Base-by-base conservation (phyloP, 495 filamentous ascomycete genomes). In the Xylaria cubensis region DNA sequence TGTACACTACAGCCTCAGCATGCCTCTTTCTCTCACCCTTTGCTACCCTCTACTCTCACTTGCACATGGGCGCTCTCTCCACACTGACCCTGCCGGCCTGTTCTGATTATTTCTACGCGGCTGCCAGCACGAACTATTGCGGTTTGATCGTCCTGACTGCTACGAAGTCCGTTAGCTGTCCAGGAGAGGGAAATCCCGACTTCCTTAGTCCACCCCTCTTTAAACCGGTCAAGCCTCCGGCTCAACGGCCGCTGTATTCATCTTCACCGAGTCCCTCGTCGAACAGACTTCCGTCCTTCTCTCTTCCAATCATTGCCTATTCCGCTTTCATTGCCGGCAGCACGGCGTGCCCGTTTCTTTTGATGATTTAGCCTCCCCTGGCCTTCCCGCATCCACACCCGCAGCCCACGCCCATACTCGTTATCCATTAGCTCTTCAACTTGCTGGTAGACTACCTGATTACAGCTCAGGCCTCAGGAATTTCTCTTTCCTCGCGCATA, bases 151-250 rank as follows among this genome's bases (percentile, higher is more conserved):
- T 55, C 70, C 50, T 56, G 44, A 48, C 39, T 36, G 63, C 70
- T 19, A 61, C 70, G 63, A 51, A 39, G 39, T 62, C 42, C 68
- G 42, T 63, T 29, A 62, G 56, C 58, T 63, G 63, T 41, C 19
- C 62, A 55, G 59, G 19, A 39, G 62, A 67, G 62, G 69, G 59
- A 56, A 71, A 67, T 61, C 53, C 70, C 36, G 64, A 72, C 72
- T 74, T 75, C 56, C 44, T 73, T 44, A 72, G 75, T 74, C 70
- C 77, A 74, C 77, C 76, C 76, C 77, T 79, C 77, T 79, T 79
- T 79, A 79, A 79, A 79, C 77, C 77, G 77, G 77, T 79, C 76
- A 79, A 70, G 69, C 72, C 59, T 73, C 70, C 76, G 75, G 73
- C 61, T 79, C 73, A 74, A 78, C 77, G 74, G 74, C 71, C 74